These are phyloP conservation scores for Eremomyces bilateralis DNA, from an alignment of 495 filamentous ascomycete genomes.

Conservation along the genomic window DNA sequence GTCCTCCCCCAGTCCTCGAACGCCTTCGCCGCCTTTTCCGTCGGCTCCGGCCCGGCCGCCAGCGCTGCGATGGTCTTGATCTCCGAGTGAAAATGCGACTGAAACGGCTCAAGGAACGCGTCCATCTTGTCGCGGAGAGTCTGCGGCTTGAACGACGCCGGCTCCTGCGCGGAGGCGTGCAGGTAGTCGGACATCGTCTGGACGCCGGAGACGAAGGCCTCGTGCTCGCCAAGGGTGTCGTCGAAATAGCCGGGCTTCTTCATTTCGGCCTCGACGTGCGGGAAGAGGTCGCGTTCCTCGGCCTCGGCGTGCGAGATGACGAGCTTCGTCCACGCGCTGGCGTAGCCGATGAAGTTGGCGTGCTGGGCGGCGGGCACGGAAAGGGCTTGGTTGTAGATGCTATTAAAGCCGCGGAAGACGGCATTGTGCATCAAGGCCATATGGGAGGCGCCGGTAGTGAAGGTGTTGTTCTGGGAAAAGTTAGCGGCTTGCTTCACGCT, in stretches of 20 bases:
- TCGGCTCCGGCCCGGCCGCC: too few species aligned
- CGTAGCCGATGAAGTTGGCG: constrained; percentile 29
- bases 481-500: too few species aligned
- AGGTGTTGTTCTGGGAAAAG: constrained; percentile 12
- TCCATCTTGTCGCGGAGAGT: constrained; percentile 27
- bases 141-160: constrained; percentile 20
- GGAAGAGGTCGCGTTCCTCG: constrained; percentile 29
- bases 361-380: constrained; percentile 15
- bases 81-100: constrained; percentile 30
- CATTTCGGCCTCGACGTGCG: constrained; percentile 27
- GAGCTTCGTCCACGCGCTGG: constrained; percentile 27
- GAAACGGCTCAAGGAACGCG: constrained; percentile 25
- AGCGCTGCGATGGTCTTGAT: constrained; percentile 28
- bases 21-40: constrained; percentile 21
- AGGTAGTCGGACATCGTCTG: constrained; percentile 27
- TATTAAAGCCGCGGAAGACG: constrained; percentile 36
- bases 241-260: constrained; percentile 10
- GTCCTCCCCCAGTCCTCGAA: constrained; percentile 24
- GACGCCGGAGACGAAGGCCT: constrained; percentile 27
- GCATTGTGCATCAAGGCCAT: constrained; percentile 38
- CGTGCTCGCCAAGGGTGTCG: constrained; percentile 3
- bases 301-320: constrained; percentile 32
- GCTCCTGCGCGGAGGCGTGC: too few species aligned
- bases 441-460: constrained; percentile 24
- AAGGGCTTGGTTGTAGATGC: constrained; percentile 28